phyloP scores from a whole-genome alignment of 768 basidiomycete genomes.

The Collybiopsis luxurians region DNA sequence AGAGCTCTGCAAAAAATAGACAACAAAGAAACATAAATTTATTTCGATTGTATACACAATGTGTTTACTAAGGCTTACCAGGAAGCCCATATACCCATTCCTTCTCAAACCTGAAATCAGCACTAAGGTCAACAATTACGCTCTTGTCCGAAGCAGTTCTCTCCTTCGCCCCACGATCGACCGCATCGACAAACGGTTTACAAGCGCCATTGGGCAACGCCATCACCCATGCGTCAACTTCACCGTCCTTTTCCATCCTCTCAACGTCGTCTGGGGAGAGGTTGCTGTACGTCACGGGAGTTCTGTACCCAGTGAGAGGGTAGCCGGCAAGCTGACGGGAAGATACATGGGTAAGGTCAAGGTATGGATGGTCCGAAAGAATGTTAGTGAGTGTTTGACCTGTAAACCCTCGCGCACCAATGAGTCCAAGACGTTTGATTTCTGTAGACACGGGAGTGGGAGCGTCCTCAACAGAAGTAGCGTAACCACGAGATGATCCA shows the following conservation, averaged over 20 bases:
- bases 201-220: constrained; percentile 97
- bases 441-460: constrained; percentile 46
- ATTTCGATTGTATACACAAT: constrained; percentile 18
- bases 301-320: constrained; percentile 80
- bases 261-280: constrained; percentile 77
- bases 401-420: constrained; percentile 95
- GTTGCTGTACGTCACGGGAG: constrained; percentile 72
- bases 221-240: constrained; percentile 98
- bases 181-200: constrained; percentile 95
- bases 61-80: constrained; percentile 64
- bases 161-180: constrained; percentile 71
- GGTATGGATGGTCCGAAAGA: constrained; percentile 84
- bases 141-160: constrained; percentile 51
- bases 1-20: constrained; percentile 62
- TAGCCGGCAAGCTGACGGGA: constrained; percentile 91
- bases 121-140: constrained; percentile 89
- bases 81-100: constrained; percentile 98
- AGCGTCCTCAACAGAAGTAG: constrained; percentile 51
- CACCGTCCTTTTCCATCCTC: constrained; percentile 82
- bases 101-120: constrained; percentile 93
- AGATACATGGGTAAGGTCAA: constrained; percentile 92
- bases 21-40: constrained; percentile 23
- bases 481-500: constrained; percentile 70
- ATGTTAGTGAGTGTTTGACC: constrained; percentile 88
- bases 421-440: constrained; percentile 88